Evolutionary conservation across 2,329 filamentous ascomycete genomes (phyloP).

Genomic region (Zymoseptoria brevis): DNA sequence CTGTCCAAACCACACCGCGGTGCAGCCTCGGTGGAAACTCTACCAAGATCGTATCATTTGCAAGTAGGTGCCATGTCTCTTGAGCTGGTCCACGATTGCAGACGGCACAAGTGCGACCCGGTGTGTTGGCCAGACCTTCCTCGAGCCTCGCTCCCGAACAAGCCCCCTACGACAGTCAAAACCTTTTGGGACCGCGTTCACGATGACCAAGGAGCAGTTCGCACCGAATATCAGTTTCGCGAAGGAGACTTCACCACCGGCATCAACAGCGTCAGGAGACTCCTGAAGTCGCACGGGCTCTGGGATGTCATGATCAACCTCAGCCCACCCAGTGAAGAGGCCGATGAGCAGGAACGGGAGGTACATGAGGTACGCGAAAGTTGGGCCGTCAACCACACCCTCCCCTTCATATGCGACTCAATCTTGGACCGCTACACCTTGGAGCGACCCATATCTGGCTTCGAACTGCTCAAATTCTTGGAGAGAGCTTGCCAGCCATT

Average conservation of each 20-base stretch:
- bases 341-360: neutral
- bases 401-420: neutral
- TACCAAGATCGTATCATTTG: neutral
- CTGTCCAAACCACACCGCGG: neutral
- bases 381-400: neutral
- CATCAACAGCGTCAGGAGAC: neutral
- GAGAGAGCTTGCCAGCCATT: slow-evolving; percentile 1
- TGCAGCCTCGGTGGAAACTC: neutral
- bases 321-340: neutral
- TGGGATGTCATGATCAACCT: neutral
- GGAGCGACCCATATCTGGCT: neutral
- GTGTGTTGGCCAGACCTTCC: neutral
- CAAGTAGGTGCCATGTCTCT: neutral
- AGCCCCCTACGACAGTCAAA: neutral
- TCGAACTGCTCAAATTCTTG: neutral
- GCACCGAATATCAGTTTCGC: neutral
- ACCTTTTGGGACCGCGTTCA: neutral
- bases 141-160: no score
- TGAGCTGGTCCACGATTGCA: neutral
- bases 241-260: slow-evolving; percentile 1
- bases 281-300: neutral
- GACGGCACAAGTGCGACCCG: neutral
- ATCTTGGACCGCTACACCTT: neutral
- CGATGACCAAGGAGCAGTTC: neutral
- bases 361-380: neutral